Base-by-base conservation (phyloP, 352 stramenopile species). In the Phytophthora macrochlamydospora region DNA sequence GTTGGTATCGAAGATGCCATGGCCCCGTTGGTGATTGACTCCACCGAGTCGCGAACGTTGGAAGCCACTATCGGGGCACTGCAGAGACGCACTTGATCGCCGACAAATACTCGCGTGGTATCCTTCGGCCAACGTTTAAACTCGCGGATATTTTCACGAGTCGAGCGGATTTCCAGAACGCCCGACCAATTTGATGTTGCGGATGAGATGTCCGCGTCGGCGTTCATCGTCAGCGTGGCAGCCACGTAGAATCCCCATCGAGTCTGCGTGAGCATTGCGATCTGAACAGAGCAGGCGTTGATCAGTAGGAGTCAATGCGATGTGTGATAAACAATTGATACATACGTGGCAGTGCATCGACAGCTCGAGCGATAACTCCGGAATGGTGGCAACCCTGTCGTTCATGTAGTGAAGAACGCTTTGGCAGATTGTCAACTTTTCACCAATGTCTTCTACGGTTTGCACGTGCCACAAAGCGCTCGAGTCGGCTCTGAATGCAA, bases 261-360 rank as follows among this genome's bases (percentile, higher is more conserved):
- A 3, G 84, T 91, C 61, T 91, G 83, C n/a, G 79, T 79, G 37
- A 92, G 48, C 46, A 85, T 76, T 30, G 71, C 76, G 32, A 89
- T 74, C 83, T 91, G 62, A 50, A 54, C 8, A 44, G 14, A 11
- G 14, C 8, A 30, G 12, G 11, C 14, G 32, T 1, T 2, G 18
- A 40, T 40, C 24, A 7, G 29, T 2, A 40, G n/a, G n/a, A n/a
- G n/a, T n/a, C 45, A 40, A 9, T 37, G 7, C 18, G n/a, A 9
- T 28, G 30, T 12, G 64, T 48, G 29, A 44, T 46, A 46, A 46
- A 43, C 7, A 2, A 46, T 31, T 11, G 8, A 28, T 14, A 73
- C 72, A 51, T 77, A 92, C 82, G 38, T 93, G 80, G 29, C 85
- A 79, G 29, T 87, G 70, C 44, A 76, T 79, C 7, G 82, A 70